These are phyloP conservation scores for Hyaloscypha hepaticicola DNA, from an alignment of 495 filamentous ascomycete species.

Conservation along the genomic window DNA sequence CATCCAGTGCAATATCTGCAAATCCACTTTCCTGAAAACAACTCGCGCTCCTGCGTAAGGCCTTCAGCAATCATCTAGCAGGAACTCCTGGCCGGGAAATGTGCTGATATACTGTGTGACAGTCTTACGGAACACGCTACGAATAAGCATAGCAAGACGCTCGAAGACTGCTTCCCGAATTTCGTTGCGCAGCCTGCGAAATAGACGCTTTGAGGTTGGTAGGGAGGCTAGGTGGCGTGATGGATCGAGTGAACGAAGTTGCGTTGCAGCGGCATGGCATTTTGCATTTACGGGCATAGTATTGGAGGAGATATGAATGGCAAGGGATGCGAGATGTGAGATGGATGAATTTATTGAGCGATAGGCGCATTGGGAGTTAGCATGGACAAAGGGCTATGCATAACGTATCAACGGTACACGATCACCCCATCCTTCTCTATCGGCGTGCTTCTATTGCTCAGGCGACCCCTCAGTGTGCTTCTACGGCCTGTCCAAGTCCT, in stretches of 20 bases:
- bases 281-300: not conserved
- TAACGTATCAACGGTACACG: conserved; percentile 18
- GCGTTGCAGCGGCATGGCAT: not conserved
- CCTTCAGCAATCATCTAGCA: no score
- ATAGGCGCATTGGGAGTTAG: conserved; percentile 25
- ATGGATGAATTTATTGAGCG: conserved; percentile 7
- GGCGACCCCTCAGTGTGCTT: conserved; percentile 37
- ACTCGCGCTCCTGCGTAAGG: conserved; percentile 53
- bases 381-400: conserved; percentile 19
- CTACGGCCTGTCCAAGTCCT: conserved; percentile 34
- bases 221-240: not conserved
- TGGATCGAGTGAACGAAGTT: not conserved
- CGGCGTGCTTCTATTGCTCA: not conserved
- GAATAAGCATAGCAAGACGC: conserved; percentile 55
- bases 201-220: not conserved
- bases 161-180: conserved; percentile 53
- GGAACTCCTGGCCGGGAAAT: not conserved
- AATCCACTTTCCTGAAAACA: conserved; percentile 55
- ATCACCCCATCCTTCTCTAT: no score
- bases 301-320: not conserved
- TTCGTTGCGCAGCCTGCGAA: conserved; percentile 32
- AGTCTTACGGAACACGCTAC: conserved; percentile 50
- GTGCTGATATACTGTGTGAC: conserved; percentile 1
- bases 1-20: conserved; percentile 57
- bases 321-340: not conserved